Evolutionary conservation across 768 basidiomycete species (phyloP).

Genomic region (Trametes coccinea): DNA sequence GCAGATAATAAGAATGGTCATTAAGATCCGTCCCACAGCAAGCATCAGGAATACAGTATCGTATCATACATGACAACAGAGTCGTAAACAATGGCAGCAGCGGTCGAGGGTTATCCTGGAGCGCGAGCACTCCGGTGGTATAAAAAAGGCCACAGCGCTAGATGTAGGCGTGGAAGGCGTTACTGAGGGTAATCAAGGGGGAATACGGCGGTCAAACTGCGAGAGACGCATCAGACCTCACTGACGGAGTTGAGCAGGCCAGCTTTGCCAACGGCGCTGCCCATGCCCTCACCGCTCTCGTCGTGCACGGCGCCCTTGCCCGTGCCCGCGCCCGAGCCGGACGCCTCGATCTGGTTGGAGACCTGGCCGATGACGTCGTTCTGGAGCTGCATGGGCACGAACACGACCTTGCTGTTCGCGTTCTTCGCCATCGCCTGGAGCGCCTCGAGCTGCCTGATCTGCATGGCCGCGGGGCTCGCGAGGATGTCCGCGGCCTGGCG

Average conservation of each 20-base stretch:
- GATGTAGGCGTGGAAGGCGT: too few species aligned
- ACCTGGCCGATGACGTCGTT: constrained; percentile 64
- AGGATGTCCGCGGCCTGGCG: constrained; percentile 94
- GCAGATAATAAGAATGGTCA: too few species aligned
- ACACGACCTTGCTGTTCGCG: constrained; percentile 87
- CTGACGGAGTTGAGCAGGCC: constrained; percentile 55
- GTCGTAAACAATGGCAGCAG: not conserved
- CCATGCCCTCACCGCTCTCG: constrained; percentile 45
- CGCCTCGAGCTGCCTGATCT: constrained; percentile 95
- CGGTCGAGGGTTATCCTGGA: not conserved
- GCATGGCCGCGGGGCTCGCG: constrained; percentile 95
- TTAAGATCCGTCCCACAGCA: too few species aligned
- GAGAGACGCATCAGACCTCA: constrained; percentile 26
- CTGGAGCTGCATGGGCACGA: constrained; percentile 91
- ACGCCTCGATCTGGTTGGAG: constrained; percentile 25
- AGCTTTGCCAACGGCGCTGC: constrained; percentile 44
- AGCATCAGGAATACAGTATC: not conserved
- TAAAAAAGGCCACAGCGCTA: not conserved
- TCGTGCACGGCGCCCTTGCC: constrained; percentile 16
- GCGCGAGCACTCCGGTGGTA: not conserved
- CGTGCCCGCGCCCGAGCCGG: constrained; percentile 20
- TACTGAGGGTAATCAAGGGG: too few species aligned
- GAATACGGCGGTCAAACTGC: not conserved
- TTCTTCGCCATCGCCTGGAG: constrained; percentile 94
- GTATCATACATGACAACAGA: not conserved